Evolutionary conservation across 225 moss, liverwort and hornwort species (phyloP).

Genomic region (Thuidium tamariscinum): DNA sequence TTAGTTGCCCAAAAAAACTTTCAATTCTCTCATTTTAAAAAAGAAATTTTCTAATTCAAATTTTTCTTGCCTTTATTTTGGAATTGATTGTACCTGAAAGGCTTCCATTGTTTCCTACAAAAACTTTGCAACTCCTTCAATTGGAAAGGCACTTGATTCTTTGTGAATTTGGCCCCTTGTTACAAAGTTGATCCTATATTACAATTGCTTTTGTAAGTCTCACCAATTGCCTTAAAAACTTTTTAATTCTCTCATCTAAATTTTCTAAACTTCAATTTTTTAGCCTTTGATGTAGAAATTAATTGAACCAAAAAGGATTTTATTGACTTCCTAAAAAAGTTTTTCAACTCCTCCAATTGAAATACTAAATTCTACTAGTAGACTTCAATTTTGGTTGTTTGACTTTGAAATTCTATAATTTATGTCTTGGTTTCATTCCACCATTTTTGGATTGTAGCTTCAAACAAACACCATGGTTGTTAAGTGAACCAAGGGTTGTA

Average conservation of each 20-base stretch:
- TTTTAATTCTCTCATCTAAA: not conserved
- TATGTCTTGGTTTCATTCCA: not conserved
- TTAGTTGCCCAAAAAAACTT: not conserved
- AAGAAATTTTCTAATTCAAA: not conserved
- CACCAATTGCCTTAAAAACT: not conserved
- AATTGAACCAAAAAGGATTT: too few species aligned
- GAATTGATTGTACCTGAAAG: not conserved
- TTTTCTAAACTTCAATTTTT: not conserved
- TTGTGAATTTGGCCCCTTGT: too few species aligned
- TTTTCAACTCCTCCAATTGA: not conserved
- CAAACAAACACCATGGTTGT: accelerated
- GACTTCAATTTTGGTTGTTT: not conserved
- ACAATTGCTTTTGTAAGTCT: too few species aligned
- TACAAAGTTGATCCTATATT: too few species aligned
- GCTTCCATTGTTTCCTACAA: accelerated
- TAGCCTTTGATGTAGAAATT: too few species aligned
- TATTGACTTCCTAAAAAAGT: not conserved
- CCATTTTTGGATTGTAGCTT: not conserved
- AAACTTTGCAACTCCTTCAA: not conserved
- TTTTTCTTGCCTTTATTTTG: not conserved
- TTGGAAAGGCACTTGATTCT: too few species aligned
- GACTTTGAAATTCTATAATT: not conserved
- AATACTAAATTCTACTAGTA: not conserved
- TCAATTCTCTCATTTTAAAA: accelerated
- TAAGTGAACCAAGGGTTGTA: not conserved